These are phyloP conservation scores for Trichoderma orchidacearum DNA, from an alignment of 495 filamentous ascomycete genomes.

Conservation along the genomic window DNA sequence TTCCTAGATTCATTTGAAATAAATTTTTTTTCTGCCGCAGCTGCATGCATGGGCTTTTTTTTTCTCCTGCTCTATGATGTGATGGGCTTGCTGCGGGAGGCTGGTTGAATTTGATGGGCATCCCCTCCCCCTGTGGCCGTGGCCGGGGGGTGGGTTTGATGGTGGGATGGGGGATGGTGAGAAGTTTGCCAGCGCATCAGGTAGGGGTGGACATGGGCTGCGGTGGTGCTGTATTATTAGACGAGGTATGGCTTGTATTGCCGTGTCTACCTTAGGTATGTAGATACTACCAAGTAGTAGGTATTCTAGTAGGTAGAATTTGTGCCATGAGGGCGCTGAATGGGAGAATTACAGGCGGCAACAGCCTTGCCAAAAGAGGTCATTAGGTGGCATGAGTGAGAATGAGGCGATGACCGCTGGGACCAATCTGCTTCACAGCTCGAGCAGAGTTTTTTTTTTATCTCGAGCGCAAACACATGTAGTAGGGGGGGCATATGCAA, in stretches of 20 bases:
- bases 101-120: no score
- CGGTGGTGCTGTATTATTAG: no score
- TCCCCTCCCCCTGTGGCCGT: no score
- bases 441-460: background rate
- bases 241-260: background rate
- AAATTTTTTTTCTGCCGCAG: background rate
- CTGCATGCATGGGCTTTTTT: background rate
- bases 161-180: background rate
- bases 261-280: no score
- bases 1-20: no score
- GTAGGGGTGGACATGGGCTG: slow-evolving; percentile 1
- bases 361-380: no score
- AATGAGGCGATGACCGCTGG: background rate
- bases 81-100: no score
- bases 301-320: no score
- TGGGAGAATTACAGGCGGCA: no score
- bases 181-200: background rate
- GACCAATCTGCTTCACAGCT: background rate
- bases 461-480: no score
- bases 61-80: background rate
- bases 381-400: background rate
- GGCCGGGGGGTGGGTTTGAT: background rate
- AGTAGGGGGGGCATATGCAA: no score
- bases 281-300: background rate
- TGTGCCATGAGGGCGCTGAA: no score